Evolutionary conservation across 1,284 basidiomycete species (phyloP).

Genomic region (Gymnopus androsaceus): DNA sequence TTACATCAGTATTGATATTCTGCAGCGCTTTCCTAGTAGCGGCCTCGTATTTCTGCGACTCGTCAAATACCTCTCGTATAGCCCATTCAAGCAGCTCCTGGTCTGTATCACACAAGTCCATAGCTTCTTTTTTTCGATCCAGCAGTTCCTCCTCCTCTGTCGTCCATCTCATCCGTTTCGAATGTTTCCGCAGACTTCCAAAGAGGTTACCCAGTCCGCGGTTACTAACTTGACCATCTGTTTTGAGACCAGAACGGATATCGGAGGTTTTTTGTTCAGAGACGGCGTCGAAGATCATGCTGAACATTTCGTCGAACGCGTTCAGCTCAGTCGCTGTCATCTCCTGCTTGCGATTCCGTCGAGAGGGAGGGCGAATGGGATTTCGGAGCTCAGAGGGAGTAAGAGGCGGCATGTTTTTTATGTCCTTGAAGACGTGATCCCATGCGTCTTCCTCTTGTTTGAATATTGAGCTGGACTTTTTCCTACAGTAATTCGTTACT

Average conservation of each 20-base stretch:
- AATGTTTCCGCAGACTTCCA: slow-evolving; percentile 49
- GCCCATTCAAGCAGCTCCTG: slow-evolving; percentile 79
- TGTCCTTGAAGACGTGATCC: slow-evolving; percentile 56
- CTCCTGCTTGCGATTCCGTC: slow-evolving; percentile 47
- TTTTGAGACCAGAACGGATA: slow-evolving; percentile 19
- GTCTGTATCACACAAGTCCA: slow-evolving; percentile 71
- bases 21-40: slow-evolving; percentile 42
- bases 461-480: slow-evolving; percentile 35
- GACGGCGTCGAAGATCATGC: slow-evolving; percentile 65
- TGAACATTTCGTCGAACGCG: slow-evolving; percentile 72
- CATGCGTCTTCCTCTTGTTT: slow-evolving; percentile 44
- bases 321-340: slow-evolving; percentile 69
- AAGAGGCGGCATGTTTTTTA: slow-evolving; percentile 33
- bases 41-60: slow-evolving; percentile 51
- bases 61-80: slow-evolving; percentile 66
- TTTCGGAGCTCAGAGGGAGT: slow-evolving; percentile 24
- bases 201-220: slow-evolving; percentile 42
- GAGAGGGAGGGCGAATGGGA: slow-evolving; percentile 26
- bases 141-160: slow-evolving; percentile 56
- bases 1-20: slow-evolving; percentile 21
- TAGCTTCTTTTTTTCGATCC: slow-evolving; percentile 77
- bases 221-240: slow-evolving; percentile 16
- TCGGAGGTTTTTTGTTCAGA: slow-evolving; percentile 30
- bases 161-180: slow-evolving; percentile 52
- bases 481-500: background rate